phyloP scores from a whole-genome alignment of 2,329 filamentous ascomycete species.

The Colletotrichum noveboracense region DNA sequence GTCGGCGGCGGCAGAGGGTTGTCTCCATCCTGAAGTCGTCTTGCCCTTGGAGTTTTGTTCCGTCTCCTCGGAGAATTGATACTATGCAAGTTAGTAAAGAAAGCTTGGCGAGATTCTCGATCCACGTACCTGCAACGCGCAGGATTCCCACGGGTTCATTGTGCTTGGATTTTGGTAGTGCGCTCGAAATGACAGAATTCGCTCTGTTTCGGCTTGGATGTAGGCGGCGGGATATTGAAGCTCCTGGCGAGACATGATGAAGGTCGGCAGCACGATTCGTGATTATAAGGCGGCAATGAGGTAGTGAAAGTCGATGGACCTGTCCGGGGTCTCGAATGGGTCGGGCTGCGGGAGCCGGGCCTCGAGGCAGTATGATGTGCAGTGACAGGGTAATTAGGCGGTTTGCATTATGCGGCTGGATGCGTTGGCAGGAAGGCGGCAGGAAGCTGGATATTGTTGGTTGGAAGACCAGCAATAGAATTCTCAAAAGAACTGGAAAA shows the following conservation, averaged over 20 bases:
- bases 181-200: conserved; percentile 13
- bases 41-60: conserved; percentile 24
- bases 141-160: conserved; percentile 40
- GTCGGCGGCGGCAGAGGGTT: conserved; percentile 34
- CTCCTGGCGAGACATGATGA: conserved; percentile 3
- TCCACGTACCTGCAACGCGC: conserved; percentile 37
- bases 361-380: neutral
- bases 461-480: neutral
- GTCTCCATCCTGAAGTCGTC: neutral
- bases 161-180: conserved; percentile 9
- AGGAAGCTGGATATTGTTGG: neutral
- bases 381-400: neutral
- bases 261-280: neutral
- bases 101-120: no score
- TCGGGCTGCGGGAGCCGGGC: neutral
- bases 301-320: neutral
- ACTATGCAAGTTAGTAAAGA: conserved; percentile 20
- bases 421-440: neutral
- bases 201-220: neutral
- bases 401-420: conserved; percentile 9
- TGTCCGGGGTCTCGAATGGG: neutral
- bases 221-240: neutral
- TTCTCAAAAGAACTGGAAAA: neutral
- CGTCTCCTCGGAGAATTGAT: conserved; percentile 27
- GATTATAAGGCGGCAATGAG: conserved; percentile 2